These are phyloP conservation scores for Rhizophlyctis rosea DNA, from an alignment of 192 early-diverging fungal genomes.

Conservation along the genomic window DNA sequence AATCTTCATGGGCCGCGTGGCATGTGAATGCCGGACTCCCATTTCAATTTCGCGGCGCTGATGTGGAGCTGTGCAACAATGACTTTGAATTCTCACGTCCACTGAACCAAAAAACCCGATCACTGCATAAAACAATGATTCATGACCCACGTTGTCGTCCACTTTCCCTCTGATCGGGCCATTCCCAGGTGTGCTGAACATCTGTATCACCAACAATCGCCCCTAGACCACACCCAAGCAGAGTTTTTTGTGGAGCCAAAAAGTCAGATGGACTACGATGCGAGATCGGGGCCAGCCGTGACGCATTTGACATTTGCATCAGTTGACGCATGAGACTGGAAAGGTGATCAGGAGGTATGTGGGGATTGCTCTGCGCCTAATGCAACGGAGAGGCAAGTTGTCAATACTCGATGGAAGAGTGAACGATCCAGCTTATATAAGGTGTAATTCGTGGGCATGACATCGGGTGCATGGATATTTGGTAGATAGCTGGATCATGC, in stretches of 20 bases:
- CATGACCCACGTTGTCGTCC: conserved; percentile 10
- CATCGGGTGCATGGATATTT: not conserved
- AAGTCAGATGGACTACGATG: not conserved
- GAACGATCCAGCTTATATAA: too few relatives aligned
- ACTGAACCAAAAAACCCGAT: too few relatives aligned
- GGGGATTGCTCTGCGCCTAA: conserved; percentile 3
- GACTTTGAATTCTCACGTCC: conserved; percentile 14
- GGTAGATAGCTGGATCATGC: not conserved
- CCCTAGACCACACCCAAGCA: not conserved
- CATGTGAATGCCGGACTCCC: not conserved
- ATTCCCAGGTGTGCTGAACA: not conserved
- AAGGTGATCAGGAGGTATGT: conserved; percentile 21
- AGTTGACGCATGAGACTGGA: conserved; percentile 5
- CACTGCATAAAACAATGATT: too few relatives aligned
- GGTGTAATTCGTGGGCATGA: too few relatives aligned
- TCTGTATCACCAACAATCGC: not conserved
- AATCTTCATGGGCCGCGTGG: not conserved
- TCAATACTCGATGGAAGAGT: too few relatives aligned
- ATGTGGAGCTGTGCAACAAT: not conserved
- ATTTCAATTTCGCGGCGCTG: not conserved
- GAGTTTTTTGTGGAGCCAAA: not conserved
- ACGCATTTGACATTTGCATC: too few relatives aligned
- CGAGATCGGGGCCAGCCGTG: conserved; percentile 1
- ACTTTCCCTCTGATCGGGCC: conserved; percentile 9
- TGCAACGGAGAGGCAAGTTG: not conserved